These are phyloP conservation scores for Teratosphaeria zuluensis DNA, from an alignment of 2,329 filamentous ascomycete species.

Conservation along the genomic window DNA sequence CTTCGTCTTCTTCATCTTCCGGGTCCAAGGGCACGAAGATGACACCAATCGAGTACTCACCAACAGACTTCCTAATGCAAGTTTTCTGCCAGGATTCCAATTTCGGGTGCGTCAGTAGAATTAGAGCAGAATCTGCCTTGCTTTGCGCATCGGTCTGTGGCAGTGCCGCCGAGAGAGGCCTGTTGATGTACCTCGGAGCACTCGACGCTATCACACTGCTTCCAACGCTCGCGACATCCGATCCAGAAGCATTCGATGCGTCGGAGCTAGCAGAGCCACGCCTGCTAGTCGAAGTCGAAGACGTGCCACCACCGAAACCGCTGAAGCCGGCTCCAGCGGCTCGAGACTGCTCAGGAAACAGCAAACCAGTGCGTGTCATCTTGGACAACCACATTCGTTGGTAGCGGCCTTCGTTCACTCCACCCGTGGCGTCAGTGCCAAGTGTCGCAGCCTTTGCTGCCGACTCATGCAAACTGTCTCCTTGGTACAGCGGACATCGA, in stretches of 20 bases:
- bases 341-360: slow-evolving; percentile 5
- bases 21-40: slow-evolving; percentile 5
- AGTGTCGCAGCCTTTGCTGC: slow-evolving; percentile 6
- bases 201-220: neutral
- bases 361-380: slow-evolving; percentile 7
- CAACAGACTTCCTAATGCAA: slow-evolving; percentile 2
- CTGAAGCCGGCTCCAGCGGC: slow-evolving; percentile 3
- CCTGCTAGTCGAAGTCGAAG: slow-evolving; percentile 4
- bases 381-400: slow-evolving; percentile 8
- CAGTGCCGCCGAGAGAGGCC: neutral
- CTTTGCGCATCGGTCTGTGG: neutral
- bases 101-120: slow-evolving; percentile 5
- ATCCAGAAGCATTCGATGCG: neutral
- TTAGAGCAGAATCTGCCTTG: slow-evolving; percentile 1
- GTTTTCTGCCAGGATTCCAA: slow-evolving; percentile 3
- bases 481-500: slow-evolving; percentile 4
- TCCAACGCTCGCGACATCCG: neutral
- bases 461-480: slow-evolving; percentile 6
- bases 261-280: slow-evolving; percentile 4
- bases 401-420: slow-evolving; percentile 4
- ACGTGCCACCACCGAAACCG: slow-evolving; percentile 5
- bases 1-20: slow-evolving; percentile 2
- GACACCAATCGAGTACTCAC: slow-evolving; percentile 5
- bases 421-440: neutral
- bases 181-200: slow-evolving; percentile 2